Percentiles rank a stretch among this genome's conserved stretches.
Evolutionary conservation across 192 early-diverging fungal species (phyloP).

Genomic region (Rhizophagus prolifer): DNA sequence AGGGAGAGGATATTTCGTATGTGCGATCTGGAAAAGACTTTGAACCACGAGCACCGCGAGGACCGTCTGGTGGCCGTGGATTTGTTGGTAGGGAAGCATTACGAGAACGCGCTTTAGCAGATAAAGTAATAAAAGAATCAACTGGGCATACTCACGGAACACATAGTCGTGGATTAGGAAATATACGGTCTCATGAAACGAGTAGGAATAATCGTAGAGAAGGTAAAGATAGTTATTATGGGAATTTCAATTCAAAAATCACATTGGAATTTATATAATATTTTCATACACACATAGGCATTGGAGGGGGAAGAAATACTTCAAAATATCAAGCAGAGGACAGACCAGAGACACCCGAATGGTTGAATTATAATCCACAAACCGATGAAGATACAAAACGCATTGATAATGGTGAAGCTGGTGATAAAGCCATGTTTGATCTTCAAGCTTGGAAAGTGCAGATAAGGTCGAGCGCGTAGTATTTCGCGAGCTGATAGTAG

Average conservation of each 20-base stretch:
- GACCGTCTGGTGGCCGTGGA: conserved; percentile 38
- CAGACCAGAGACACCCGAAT: conserved; percentile 51
- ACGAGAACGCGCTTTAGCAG: conserved; percentile 1
- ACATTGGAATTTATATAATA: background rate
- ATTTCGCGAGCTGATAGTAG: conserved; percentile 49
- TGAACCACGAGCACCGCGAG: conserved; percentile 36
- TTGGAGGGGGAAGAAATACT: background rate
- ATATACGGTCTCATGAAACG: conserved; percentile 22
- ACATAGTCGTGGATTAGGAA: background rate
- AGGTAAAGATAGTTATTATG: conserved; percentile 14
- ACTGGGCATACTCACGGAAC: background rate
- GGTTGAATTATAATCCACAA: conserved; percentile 64
- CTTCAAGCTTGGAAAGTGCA: conserved; percentile 59
- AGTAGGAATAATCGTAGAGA: conserved; percentile 24
- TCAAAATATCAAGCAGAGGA: conserved; percentile 23
- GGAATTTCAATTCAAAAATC: background rate
- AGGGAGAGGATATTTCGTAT: conserved; percentile 9
- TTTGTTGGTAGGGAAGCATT: conserved; percentile 32
- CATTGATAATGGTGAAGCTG: conserved; percentile 31
- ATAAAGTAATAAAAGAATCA: conserved; percentile 12
- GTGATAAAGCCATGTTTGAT: conserved; percentile 46
- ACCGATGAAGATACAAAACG: conserved; percentile 34
- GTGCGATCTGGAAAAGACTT: conserved; percentile 23
- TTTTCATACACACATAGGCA: conserved; percentile 1
- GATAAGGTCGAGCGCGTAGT: conserved; percentile 37